These are phyloP conservation scores for Emericellopsis cladophorae DNA, from an alignment of 2,329 filamentous ascomycete genomes.

Conservation along the genomic window DNA sequence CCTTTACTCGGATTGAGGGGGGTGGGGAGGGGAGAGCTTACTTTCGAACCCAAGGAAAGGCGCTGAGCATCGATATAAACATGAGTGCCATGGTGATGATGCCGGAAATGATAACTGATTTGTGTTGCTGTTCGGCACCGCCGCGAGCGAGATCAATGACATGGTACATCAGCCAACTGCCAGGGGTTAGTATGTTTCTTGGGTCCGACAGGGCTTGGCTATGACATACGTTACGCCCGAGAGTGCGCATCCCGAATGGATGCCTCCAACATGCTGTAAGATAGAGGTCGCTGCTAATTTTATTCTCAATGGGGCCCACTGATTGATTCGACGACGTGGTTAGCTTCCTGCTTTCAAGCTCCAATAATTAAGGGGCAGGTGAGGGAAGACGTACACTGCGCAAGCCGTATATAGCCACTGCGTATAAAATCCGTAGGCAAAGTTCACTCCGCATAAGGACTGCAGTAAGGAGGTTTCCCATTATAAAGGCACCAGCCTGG, in stretches of 20 bases:
- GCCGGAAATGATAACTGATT: constrained; percentile 21
- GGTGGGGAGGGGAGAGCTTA: constrained; percentile 9
- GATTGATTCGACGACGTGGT: background rate
- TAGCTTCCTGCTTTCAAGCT: too few species aligned
- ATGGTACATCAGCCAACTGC: constrained; percentile 24
- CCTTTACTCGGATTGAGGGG: background rate
- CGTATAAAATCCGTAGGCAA: constrained; percentile 22
- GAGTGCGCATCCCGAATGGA: constrained; percentile 25
- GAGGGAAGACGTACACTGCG: constrained; percentile 14
- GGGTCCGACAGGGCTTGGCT: background rate
- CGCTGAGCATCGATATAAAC: constrained; percentile 23
- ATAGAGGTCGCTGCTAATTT: constrained; percentile 21
- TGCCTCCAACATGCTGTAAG: constrained; percentile 26
- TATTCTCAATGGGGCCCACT: constrained; percentile 23
- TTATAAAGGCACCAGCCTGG: constrained; percentile 22
- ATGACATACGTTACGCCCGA: constrained; percentile 14
- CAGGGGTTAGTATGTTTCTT: too few species aligned
- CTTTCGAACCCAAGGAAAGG: constrained; percentile 27
- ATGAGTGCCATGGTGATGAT: constrained; percentile 23
- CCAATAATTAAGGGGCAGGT: background rate
- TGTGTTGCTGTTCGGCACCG: constrained; percentile 15
- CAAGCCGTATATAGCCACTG: constrained; percentile 22
- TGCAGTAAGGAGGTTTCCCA: constrained; percentile 24
- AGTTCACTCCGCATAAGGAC: constrained; percentile 26
- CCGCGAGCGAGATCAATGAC: constrained; percentile 21